Evolutionary conservation across 805 yeast genomes (phyloP), one percentile per base, ranked within the genome.

Genomic region (Metschnikowia amazonensis): DNA sequence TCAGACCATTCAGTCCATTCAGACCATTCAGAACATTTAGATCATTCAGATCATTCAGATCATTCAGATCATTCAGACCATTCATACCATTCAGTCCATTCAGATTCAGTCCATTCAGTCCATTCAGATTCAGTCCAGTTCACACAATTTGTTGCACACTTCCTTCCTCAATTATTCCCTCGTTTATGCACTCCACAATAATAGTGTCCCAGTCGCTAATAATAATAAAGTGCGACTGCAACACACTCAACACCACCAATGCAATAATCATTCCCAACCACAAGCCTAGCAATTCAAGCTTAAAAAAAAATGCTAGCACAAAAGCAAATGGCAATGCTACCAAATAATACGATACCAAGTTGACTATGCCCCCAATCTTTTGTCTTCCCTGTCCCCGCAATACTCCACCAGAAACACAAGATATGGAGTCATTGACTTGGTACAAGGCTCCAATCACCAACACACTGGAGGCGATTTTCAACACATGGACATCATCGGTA

Each of bases 321-420:
- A 70, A 60, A 18, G 77, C 80, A 41, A 65, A 60, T 1, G 83
- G 83, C 34, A 76, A 62, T 2, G 80, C 81, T 42, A 78, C 58
- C 5, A 67, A 48, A 52, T 78, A 78, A 52, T 76, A 78, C 41
- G 74, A 64, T 16, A 74, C 58, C 30, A 79, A 54, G 56, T 76
- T 78, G 44, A 76, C 63, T 45, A 67, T 64, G 3, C 83, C 82
- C 9, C 82, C 83, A 45, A 79, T 76, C 50, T 69, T 70, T 55
- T 79, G 84, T 46, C 78, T 53, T 3, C 83, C 83, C 57, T 79
- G 83, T 20, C 83, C 83, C 51, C 84, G 62, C 45, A 79, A 64
- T 24, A 78, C 64, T 1, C 84, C 84, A 5, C 74, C 76, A n/a
- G 79, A 66, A 2, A 74, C 63, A 42, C 80, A 72, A 32, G 76